Base-by-base conservation (phyloP, 2,329 filamentous ascomycete species). In the Myriangium duriaei region DNA sequence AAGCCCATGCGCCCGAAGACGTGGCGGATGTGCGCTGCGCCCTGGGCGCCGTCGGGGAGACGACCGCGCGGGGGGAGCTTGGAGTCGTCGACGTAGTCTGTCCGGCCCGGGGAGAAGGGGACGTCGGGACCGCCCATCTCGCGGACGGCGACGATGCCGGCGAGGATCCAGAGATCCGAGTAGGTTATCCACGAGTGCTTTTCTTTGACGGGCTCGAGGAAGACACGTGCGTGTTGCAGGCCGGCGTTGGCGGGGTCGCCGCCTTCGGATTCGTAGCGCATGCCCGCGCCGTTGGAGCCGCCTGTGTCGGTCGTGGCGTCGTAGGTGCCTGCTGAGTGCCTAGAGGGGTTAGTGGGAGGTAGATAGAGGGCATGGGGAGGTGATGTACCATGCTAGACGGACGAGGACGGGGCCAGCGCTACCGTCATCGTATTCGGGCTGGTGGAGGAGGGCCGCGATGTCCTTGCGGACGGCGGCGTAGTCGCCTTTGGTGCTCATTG, bases 201-300 rank as follows among this genome's bases (percentile, higher is more conserved):
- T 13, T 56, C 54, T 52, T 78, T 79, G 44, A 79, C 55, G 4
- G 74, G 71, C 49, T 79, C 74, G 42, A 79, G 67, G 55, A 79
- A 78, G 17, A 71, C 67, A 11, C 74, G 71, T 14, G 72, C 74
- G 52, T 77, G 66, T 48, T 78, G 70, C 7, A 79, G 66, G 12
- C 75, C 75, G 3, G 74, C 73, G 55, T 79, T 79, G 40, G 74
- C 71, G 4, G 74, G 73, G 51, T 79, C 74, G 43, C 72, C 74
- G 42, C 72, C 73, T 58, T 78, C 74, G 15, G 64, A 58, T 58
- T 77, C 73, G 51, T 76, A 79, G 21, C 74, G 65, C 74, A 79
- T 79, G 12, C 73, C 74, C 0, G 75, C 74, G 42, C 75, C 75
- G 51, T 79, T 79, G 16, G 67, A 72, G 26, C 74, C 74, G 24